These are phyloP conservation scores for Scheffersomyces segobiensis DNA, from an alignment of 1,139 yeast species.

Conservation along the genomic window DNA sequence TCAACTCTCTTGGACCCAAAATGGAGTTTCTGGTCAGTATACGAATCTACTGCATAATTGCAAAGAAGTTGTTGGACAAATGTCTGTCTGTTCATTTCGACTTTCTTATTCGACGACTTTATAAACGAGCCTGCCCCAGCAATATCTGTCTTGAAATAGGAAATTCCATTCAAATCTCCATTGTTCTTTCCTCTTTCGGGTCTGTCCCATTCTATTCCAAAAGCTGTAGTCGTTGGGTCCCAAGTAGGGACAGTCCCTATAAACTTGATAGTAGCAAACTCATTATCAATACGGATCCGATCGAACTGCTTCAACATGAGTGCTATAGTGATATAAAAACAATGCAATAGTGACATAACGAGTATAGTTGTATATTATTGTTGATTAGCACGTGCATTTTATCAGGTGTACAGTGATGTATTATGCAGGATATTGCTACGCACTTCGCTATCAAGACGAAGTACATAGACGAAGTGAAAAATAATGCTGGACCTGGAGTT, in stretches of 20 bases:
- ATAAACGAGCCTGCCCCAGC: conserved; percentile 65
- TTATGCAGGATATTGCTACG: too few species aligned
- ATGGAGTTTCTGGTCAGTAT: conserved; percentile 20
- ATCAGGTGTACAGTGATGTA: too few species aligned
- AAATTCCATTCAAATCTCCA: conserved; percentile 64
- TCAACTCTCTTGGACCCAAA: conserved; percentile 62
- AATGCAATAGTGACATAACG: too few species aligned
- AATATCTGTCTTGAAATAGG: conserved; percentile 51
- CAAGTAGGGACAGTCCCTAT: conserved; percentile 61
- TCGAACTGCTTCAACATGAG: neutral
- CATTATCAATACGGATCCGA: conserved; percentile 6
- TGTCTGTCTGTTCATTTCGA: conserved; percentile 20
- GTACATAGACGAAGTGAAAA: too few species aligned
- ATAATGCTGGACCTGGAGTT: too few species aligned
- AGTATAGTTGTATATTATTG: neutral
- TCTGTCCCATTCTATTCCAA: conserved; percentile 90
- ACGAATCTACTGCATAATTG: conserved; percentile 43
- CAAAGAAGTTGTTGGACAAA: conserved; percentile 52
- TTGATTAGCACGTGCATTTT: neutral
- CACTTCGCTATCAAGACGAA: too few species aligned
- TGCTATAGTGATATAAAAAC: neutral
- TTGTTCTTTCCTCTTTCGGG: conserved; percentile 70
- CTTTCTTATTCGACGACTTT: conserved; percentile 40
- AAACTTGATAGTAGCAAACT: conserved; percentile 63
- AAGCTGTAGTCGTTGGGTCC: conserved; percentile 51